Conservation (phyloP, 2,329 filamentous ascomycete genomes). For the Aureobasidium lini region DNA sequence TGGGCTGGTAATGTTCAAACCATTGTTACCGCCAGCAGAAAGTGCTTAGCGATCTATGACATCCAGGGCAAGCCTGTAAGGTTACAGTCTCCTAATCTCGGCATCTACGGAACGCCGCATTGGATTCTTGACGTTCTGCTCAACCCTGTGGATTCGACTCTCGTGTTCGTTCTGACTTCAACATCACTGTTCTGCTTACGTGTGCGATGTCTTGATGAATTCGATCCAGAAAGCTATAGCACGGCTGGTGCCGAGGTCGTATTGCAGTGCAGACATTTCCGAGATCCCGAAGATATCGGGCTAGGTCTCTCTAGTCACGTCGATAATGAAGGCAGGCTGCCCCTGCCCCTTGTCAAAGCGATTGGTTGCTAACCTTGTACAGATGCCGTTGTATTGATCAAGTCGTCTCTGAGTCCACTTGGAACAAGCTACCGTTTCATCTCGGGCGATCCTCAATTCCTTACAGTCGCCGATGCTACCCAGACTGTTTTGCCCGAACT, state of each 20-base stretch:
- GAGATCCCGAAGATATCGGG: slow-evolving; percentile 45
- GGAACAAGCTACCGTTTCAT: slow-evolving; percentile 27
- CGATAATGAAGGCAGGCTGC: slow-evolving; percentile 27
- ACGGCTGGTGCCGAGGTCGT: slow-evolving; percentile 31
- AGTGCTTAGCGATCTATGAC: slow-evolving; percentile 29
- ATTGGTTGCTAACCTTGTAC: background rate
- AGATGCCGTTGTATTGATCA: slow-evolving; percentile 27
- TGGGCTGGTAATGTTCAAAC: slow-evolving; percentile 43
- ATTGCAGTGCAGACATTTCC: slow-evolving; percentile 48
- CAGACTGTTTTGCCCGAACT: slow-evolving; percentile 18
- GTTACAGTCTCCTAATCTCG: slow-evolving; percentile 23
- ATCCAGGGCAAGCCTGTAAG: slow-evolving; percentile 21
- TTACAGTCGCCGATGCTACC: slow-evolving; percentile 24
- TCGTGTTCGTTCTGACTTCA: slow-evolving; percentile 54
- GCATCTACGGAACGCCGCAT: slow-evolving; percentile 24
- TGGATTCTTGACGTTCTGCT: slow-evolving; percentile 53
- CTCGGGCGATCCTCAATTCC: slow-evolving; percentile 13
- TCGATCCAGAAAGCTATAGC: slow-evolving; percentile 17
- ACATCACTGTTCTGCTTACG: slow-evolving; percentile 45
- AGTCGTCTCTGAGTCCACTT: slow-evolving; percentile 27
- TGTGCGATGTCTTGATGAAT: slow-evolving; percentile 27
- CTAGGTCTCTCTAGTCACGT: slow-evolving; percentile 31
- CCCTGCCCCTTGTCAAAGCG: background rate
- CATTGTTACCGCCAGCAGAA: slow-evolving; percentile 47
- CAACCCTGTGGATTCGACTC: slow-evolving; percentile 40